Conservation (phyloP, 176 grass and related monocot species). For the Carex littledalei region DNA sequence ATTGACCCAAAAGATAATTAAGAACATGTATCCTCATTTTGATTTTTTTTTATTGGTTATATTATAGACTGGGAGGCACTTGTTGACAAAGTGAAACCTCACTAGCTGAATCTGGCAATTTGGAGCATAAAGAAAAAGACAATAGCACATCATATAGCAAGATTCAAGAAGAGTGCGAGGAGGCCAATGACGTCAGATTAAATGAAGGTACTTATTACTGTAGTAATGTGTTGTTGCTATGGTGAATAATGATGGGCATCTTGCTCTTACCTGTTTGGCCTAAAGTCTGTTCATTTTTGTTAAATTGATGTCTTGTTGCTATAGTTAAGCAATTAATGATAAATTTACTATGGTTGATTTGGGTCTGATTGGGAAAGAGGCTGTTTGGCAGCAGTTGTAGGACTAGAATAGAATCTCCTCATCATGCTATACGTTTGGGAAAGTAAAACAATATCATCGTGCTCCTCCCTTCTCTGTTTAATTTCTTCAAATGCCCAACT, state of each 20-base stretch:
- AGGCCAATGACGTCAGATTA: constrained; percentile 21
- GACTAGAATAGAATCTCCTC: background rate
- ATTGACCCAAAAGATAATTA: background rate
- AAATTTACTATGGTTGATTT: background rate
- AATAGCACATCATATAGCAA: constrained; percentile 87
- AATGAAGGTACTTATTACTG: background rate
- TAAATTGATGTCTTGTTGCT: too few species aligned
- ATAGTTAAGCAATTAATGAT: background rate
- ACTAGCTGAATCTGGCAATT: background rate
- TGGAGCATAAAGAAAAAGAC: constrained; percentile 22
- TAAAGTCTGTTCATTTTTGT: background rate
- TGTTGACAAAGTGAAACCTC: constrained; percentile 39
- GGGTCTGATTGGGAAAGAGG: background rate
- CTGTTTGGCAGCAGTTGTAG: background rate
- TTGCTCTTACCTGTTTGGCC: background rate
- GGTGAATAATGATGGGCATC: background rate
- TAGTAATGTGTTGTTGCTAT: background rate
- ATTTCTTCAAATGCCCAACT: background rate
- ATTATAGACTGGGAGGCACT: constrained; percentile 77
- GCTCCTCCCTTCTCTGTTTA: background rate
- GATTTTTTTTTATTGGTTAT: constrained; percentile 13
- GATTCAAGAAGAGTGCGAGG: constrained; percentile 30
- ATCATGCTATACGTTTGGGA: background rate
- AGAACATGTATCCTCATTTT: background rate
- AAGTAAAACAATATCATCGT: background rate